Conservation (phyloP, 2,329 filamentous ascomycete genomes). For the Cladosporium oxysporum region DNA sequence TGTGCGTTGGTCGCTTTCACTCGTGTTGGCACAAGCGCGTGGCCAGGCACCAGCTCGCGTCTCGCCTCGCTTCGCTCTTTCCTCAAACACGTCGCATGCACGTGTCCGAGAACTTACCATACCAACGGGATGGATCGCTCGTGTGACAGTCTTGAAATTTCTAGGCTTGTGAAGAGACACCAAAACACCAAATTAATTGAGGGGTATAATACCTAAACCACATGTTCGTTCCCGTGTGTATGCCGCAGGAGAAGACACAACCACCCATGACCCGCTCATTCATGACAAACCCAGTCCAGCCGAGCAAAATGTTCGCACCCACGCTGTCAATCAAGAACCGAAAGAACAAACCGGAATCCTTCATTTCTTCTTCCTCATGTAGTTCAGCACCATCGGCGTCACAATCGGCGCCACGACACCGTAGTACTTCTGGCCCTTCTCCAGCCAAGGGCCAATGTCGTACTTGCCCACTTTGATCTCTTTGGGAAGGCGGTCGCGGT, state of each 20-base stretch:
- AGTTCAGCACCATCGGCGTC: slow-evolving; percentile 35
- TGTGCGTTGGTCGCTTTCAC: too few species aligned
- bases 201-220: slow-evolving; percentile 15
- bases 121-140: too few species aligned
- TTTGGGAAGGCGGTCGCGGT: slow-evolving; percentile 26
- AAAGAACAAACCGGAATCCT: not conserved
- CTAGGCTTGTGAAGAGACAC: not conserved
- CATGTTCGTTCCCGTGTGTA: slow-evolving; percentile 8
- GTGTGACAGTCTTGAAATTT: too few species aligned
- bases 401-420: slow-evolving; percentile 35
- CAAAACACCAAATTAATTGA: slow-evolving; percentile 17
- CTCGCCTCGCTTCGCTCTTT: too few species aligned
- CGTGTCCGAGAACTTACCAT: too few species aligned
- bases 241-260: slow-evolving; percentile 1
- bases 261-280: not conserved
- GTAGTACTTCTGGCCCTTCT: slow-evolving; percentile 39
- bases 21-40: too few species aligned
- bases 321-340: not conserved
- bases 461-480: slow-evolving; percentile 37
- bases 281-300: slow-evolving; percentile 3
- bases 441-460: slow-evolving; percentile 36
- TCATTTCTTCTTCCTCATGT: slow-evolving; percentile 31
- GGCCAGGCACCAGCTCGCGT: too few species aligned
- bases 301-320: not conserved
- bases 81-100: too few species aligned